phyloP scores from a whole-genome alignment of 2,329 filamentous ascomycete genomes.

The Dactylellina haptotyla region DNA sequence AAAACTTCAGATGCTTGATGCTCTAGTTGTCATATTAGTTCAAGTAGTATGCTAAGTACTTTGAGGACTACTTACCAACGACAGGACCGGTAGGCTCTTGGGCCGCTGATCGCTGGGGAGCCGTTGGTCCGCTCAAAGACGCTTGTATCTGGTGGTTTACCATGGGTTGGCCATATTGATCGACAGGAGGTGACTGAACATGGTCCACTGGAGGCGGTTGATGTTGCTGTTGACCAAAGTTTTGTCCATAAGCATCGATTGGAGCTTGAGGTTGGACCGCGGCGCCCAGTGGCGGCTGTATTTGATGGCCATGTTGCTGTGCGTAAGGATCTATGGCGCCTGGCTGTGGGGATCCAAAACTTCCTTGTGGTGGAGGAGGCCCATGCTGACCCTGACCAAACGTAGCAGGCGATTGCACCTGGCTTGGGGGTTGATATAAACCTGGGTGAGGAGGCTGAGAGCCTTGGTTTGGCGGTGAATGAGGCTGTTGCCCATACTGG shows the following conservation, averaged over 20 bases:
- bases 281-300: slow-evolving; percentile 16
- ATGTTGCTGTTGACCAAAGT: slow-evolving; percentile 1
- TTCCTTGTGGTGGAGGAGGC: slow-evolving; percentile 21
- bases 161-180: slow-evolving; percentile 21
- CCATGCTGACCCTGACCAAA: slow-evolving; percentile 26
- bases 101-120: no score
- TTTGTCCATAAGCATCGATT: slow-evolving; percentile 20
- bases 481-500: slow-evolving; percentile 30
- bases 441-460: slow-evolving; percentile 6
- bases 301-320: slow-evolving; percentile 18
- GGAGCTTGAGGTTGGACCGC: slow-evolving; percentile 13
- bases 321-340: slow-evolving; percentile 19
- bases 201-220: slow-evolving; percentile 14
- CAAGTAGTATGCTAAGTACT: background rate
- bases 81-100: slow-evolving; percentile 1
- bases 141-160: slow-evolving; percentile 7
- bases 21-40: slow-evolving; percentile 11
- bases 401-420: slow-evolving; percentile 2
- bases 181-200: slow-evolving; percentile 12
- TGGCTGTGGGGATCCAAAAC: slow-evolving; percentile 7
- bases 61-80: slow-evolving; percentile 21
- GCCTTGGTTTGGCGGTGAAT: slow-evolving; percentile 31
- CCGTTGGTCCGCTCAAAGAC: slow-evolving; percentile 21
- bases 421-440: slow-evolving; percentile 24
- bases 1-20: slow-evolving; percentile 9